Base-by-base conservation (phyloP, 139 green algal species). In the Asterochloris erici region DNA sequence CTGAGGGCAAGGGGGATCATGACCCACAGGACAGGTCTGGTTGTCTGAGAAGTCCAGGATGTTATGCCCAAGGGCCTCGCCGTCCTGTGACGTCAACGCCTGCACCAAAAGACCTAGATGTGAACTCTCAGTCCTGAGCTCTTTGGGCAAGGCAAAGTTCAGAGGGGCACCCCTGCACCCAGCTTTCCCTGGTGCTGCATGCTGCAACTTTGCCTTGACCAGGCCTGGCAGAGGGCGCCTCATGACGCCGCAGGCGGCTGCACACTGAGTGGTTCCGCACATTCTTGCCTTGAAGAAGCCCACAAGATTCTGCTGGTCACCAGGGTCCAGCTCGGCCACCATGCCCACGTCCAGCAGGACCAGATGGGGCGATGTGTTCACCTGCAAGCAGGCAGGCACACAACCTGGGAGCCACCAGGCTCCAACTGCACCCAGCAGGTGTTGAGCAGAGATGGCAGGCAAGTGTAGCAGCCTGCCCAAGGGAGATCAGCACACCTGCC, bases 301-400 rank as follows among this genome's bases (percentile, higher is more conserved):
- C 14, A 94, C 84, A 23, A 94, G 80, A 64, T 87, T 87, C 60
- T 70, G 27, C 86, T 94, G 89, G 81, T 94, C 89, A 21, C 83
- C 23, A 23, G 63, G 75, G n/a, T 69, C 89, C 14, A 96, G 88
- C 87, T 94, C 88, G 63, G 91, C 90, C 24, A 92, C 90, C 91
- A 97, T 96, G 79, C 93, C 93, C 16, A 89, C 90, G 84, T 95
- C 90, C 88, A 96, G 88, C 73, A 94, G 75, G 71, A 96, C 85
- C 60, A 96, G 81, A 17, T 83, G 74, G 21, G 79, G 77, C 13
- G 77, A 27, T 24, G 70, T 81, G 26, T 74, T 68, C 29, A 77
- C 38, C 66, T 81, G 69, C 64, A 78, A 10, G 14, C 27, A 54
- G 38, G 38, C 38, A 26, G 10, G 0, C 70, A 78, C 73, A 64